These are phyloP conservation scores for Spinacia oleracea DNA, from an alignment of 179 eudicot species.

Conservation along the genomic window DNA sequence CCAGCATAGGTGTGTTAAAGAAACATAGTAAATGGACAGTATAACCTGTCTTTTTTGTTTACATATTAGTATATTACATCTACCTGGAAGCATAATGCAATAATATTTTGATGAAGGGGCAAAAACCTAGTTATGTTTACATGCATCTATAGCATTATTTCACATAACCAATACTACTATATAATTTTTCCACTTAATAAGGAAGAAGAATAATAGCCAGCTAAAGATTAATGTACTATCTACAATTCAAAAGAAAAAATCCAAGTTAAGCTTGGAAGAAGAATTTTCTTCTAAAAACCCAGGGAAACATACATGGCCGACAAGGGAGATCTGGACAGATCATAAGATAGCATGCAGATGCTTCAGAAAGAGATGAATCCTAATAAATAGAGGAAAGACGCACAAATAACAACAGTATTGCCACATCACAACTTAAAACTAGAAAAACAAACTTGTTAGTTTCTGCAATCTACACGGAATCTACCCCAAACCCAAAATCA, in stretches of 20 bases:
- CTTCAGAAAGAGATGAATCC: not conserved
- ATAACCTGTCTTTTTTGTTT: not conserved
- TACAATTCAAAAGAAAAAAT: not conserved
- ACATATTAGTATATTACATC: not conserved
- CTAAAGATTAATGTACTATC: not conserved
- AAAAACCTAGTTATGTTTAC: not conserved
- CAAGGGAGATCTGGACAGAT: not conserved
- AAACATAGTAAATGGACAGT: not conserved
- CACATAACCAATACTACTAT: not conserved
- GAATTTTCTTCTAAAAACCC: not conserved
- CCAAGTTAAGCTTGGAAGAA: not conserved
- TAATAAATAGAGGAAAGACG: not conserved
- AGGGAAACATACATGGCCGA: not conserved
- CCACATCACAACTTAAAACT: not conserved
- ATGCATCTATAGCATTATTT: not conserved
- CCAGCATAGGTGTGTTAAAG: not conserved
- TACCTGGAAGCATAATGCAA: not conserved
- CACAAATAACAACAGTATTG: not conserved
- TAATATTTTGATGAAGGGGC: not conserved
- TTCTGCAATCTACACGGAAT: not conserved
- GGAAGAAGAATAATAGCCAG: not conserved
- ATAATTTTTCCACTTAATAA: not conserved
- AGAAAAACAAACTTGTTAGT: not conserved
- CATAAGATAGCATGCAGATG: not conserved
- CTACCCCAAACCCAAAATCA: not conserved